phyloP scores from a whole-genome alignment of 768 basidiomycete species.

The Cystobasidium tubakii region DNA sequence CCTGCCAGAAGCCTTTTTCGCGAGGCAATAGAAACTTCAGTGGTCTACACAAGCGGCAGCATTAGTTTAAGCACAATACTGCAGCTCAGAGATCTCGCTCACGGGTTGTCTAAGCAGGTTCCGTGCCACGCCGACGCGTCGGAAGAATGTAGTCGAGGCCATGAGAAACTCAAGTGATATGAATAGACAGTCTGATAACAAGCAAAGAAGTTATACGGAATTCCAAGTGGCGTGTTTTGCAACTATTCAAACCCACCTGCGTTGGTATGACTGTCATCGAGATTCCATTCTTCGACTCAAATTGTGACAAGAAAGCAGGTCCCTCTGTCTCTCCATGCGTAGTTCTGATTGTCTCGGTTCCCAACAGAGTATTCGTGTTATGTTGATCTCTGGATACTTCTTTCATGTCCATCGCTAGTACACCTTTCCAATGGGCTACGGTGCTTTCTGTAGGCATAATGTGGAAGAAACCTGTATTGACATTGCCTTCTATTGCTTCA shows the following conservation, averaged over 20 bases:
- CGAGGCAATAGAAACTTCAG: conserved; percentile 13
- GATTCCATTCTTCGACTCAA: conserved; percentile 10
- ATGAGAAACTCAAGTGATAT: conserved; percentile 18
- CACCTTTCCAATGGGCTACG: conserved; percentile 23
- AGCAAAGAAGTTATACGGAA: not conserved
- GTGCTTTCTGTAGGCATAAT: conserved; percentile 16
- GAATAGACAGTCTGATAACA: conserved; percentile 8
- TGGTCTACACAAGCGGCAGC: not conserved
- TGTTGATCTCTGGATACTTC: conserved; percentile 27
- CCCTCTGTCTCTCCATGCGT: not conserved
- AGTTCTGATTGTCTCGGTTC: not conserved
- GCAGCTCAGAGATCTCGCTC: not conserved
- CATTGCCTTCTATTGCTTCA: conserved; percentile 29
- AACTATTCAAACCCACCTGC: not conserved
- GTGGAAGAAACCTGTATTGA: conserved; percentile 33
- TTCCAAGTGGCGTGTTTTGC: too few relatives aligned
- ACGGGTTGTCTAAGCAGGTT: conserved; percentile 22
- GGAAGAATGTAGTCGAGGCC: conserved; percentile 11
- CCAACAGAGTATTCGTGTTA: conserved; percentile 28
- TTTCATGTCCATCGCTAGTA: conserved; percentile 20
- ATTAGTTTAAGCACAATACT: not conserved
- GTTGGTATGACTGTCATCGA: conserved; percentile 10
- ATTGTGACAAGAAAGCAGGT: not conserved
- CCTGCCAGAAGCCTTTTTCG: conserved; percentile 27
- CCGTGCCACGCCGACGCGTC: conserved; percentile 26